Evolutionary conservation across 2,329 filamentous ascomycete genomes (phyloP), one percentile per base, ranked within the genome.

Genomic region (Colletotrichum nymphaeae): DNA sequence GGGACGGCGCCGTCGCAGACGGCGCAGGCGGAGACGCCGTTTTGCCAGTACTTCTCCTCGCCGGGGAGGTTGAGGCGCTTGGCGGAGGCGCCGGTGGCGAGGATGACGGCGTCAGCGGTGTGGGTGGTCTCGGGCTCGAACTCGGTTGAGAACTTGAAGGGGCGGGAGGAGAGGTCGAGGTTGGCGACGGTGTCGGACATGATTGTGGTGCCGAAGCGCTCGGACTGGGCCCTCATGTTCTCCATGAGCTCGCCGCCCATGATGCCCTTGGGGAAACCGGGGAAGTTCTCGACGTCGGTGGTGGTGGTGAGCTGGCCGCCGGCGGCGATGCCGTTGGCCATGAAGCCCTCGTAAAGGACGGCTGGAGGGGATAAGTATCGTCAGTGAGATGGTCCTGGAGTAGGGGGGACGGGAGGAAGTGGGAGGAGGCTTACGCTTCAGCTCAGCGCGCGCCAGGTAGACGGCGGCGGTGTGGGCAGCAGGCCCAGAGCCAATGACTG

Each of bases 221-320:
- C 91, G 72, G 95, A 98, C 85, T 99, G 97, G 74, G 89, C 91
- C 84, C 93, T 93, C 96, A 99, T 98, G 83, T 93, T 91, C 78
- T 98, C 96, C 97, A 99, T 99, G 77, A 99, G 88, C 80, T 95
- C 93, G 69, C 90, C 85, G 77, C 97, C 97, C 85, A 95, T 93
- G 82, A 99, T 95, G 76, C 93, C 94, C 79, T 94, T 90, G 80
- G 94, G 93, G 87, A 98, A 99, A 60, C 97, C 97, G 30, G 97
- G 97, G 85, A 93, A 99, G 90, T 99, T 99, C 88, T 99, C 97
- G 73, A 99, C 92, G 78, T 99, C 97, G 80, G 97, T 98, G 68
- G 97, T 99, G 30, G 97, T 99, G 68, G 97, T 99, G 78, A 99
- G 89, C 88, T 99, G 97, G 71, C 97, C 97, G 78, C 97, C 97